Percentiles rank a stretch among this genome's conserved stretches.
Evolutionary conservation across 805 yeast species (phyloP).

Genomic region (Yarrowia divulgata): DNA sequence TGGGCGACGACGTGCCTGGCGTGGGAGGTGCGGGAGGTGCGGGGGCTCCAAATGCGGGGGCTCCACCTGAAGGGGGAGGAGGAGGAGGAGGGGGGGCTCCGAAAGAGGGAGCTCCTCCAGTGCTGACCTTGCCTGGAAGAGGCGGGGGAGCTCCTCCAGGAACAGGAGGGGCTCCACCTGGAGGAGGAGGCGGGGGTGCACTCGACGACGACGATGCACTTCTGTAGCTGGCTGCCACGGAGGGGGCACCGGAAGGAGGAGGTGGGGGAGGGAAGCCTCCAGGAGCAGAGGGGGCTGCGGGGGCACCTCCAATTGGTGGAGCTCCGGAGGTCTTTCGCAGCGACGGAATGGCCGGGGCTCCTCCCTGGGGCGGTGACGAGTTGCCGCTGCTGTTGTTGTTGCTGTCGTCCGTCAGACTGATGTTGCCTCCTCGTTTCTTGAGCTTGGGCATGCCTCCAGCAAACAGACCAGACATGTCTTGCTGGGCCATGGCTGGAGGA

Average conservation of each 20-base stretch:
- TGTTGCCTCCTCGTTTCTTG: slow-evolving; percentile 55
- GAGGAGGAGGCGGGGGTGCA: slow-evolving; percentile 40
- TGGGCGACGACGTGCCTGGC: slow-evolving; percentile 12
- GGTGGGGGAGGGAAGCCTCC: slow-evolving; percentile 42
- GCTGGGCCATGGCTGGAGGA: slow-evolving; percentile 47
- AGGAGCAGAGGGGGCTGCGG: slow-evolving; percentile 45
- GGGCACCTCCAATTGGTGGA: no score
- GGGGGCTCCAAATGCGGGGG: slow-evolving; percentile 22
- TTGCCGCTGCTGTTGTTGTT: slow-evolving; percentile 7
- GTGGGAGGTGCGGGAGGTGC: slow-evolving; percentile 8
- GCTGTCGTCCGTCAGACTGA: slow-evolving; percentile 44
- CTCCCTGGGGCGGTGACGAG: slow-evolving; percentile 47
- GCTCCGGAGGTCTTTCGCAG: slow-evolving; percentile 38
- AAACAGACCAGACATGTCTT: slow-evolving; percentile 55
- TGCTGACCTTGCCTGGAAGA: slow-evolving; percentile 21
- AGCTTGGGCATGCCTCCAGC: slow-evolving; percentile 84
- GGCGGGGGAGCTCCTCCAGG: slow-evolving; percentile 39
- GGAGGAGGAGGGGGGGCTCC: slow-evolving; percentile 41
- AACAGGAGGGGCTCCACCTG: slow-evolving; percentile 43
- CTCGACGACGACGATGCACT: slow-evolving; percentile 27
- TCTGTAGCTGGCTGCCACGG: slow-evolving; percentile 8
- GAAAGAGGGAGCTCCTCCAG: slow-evolving; percentile 42
- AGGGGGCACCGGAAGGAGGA: slow-evolving; percentile 47
- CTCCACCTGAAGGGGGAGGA: not conserved
- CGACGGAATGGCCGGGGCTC: slow-evolving; percentile 43